Conservation (phyloP, 108 stramenopile genomes). For the Nannochloropsis gaditana region DNA sequence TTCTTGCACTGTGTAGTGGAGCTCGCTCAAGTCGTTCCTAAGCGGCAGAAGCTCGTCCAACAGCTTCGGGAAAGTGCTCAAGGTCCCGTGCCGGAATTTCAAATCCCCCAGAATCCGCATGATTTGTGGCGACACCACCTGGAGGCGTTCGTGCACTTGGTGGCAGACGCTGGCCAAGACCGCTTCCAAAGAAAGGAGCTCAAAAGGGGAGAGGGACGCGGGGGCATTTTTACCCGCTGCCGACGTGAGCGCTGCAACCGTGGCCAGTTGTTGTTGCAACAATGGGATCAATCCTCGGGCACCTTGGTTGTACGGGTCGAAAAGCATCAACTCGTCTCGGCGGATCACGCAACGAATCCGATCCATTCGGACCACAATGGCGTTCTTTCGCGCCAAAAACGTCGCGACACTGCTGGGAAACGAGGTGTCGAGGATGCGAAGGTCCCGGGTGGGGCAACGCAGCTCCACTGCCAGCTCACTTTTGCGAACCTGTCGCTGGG, state of each 20-base stretch:
- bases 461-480: conserved; percentile 48
- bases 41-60: conserved; percentile 46
- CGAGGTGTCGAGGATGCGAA: conserved; percentile 40
- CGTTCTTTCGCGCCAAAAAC: conserved; percentile 25
- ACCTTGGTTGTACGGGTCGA: conserved; percentile 31
- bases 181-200: conserved; percentile 43
- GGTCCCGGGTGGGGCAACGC: conserved; percentile 43
- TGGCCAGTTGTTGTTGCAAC: conserved; percentile 26
- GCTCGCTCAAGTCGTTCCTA: conserved; percentile 48
- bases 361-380: conserved; percentile 32
- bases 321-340: conserved; percentile 42
- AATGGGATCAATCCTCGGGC: conserved; percentile 30
- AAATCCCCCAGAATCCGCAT: conserved; percentile 19
- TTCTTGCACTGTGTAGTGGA: conserved; percentile 40
- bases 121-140: conserved; percentile 7
- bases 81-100: neutral
- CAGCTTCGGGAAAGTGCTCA: conserved; percentile 38
- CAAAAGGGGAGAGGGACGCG: conserved; percentile 24
- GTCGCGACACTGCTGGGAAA: conserved; percentile 40
- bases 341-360: conserved; percentile 35
- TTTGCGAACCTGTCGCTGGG: conserved; percentile 36
- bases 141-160: neutral
- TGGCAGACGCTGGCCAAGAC: conserved; percentile 29
- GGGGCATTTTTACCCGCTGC: neutral
- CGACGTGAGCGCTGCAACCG: neutral